Conservation (phyloP, 2,329 filamentous ascomycete species). For the Chaetomium olivaceum region DNA sequence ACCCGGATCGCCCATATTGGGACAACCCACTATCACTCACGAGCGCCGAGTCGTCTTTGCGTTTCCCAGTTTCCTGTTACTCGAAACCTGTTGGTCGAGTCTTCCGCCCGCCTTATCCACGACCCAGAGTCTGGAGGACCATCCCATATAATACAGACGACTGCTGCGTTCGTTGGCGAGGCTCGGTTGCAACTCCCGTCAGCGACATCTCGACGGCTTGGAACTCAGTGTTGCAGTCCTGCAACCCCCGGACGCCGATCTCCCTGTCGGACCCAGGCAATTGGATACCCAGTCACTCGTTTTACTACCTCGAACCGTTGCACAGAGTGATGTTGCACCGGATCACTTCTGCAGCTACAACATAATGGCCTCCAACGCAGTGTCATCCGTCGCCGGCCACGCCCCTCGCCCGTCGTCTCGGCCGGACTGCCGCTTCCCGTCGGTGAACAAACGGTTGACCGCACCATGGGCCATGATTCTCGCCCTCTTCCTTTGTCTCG, state of each 20-base stretch:
- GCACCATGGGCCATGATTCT: constrained; percentile 35
- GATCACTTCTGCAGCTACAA: constrained; percentile 31
- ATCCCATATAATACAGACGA: constrained; percentile 16
- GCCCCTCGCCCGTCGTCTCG: constrained; percentile 3
- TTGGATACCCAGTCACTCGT: constrained; percentile 31
- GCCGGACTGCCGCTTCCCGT: constrained; percentile 19
- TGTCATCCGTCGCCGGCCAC: constrained; percentile 6
- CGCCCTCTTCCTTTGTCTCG: constrained; percentile 30
- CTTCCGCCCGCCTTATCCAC: neutral
- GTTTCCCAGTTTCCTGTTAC: neutral
- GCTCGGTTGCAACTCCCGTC: constrained; percentile 5
- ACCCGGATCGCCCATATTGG: constrained; percentile 37
- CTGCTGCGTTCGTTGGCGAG: neutral
- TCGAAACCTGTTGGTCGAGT: constrained; percentile 7
- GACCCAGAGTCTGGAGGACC: neutral
- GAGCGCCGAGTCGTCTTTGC: constrained; percentile 3
- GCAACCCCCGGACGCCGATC: constrained; percentile 25
- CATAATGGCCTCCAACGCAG: constrained; percentile 34
- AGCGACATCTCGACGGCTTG: constrained; percentile 13
- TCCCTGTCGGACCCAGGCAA: constrained; percentile 29
- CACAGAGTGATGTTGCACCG: constrained; percentile 34
- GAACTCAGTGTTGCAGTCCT: constrained; percentile 3
- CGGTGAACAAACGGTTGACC: constrained; percentile 24
- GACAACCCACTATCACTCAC: constrained; percentile 23
- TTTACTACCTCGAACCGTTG: constrained; percentile 22